Evolutionary conservation across 2,329 filamentous ascomycete genomes (phyloP).

Genomic region (Penicillium brasilianum): DNA sequence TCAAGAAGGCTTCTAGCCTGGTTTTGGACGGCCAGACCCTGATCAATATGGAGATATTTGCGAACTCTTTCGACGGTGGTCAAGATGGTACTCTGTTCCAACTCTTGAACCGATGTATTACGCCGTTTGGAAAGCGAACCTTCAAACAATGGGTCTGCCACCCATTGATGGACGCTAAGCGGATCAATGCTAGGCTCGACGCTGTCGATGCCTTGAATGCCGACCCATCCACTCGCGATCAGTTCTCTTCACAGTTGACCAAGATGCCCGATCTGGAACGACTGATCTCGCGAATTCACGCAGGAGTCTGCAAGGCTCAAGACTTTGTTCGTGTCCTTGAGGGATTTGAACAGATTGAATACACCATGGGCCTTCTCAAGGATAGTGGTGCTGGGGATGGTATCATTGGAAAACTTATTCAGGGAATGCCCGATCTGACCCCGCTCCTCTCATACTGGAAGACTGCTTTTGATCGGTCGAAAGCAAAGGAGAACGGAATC

Average conservation of each 20-base stretch:
- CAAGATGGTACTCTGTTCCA: constrained; percentile 85
- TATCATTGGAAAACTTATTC: constrained; percentile 81
- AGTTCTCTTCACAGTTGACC: constrained; percentile 84
- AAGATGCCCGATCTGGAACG: constrained; percentile 95
- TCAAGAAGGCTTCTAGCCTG: constrained; percentile 84
- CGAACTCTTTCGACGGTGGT: constrained; percentile 88
- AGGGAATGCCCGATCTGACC: constrained; percentile 82
- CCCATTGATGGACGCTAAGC: constrained; percentile 80
- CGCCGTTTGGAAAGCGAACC: constrained; percentile 93
- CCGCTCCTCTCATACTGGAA: constrained; percentile 82
- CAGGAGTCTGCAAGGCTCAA: constrained; percentile 83
- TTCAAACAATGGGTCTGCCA: constrained; percentile 98
- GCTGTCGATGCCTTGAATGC: constrained; percentile 92
- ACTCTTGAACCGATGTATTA: constrained; percentile 91
- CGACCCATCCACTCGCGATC: constrained; percentile 78
- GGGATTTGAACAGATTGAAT: constrained; percentile 97
- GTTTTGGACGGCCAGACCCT: constrained; percentile 94
- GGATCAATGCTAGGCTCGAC: constrained; percentile 92
- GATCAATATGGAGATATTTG: constrained; percentile 96
- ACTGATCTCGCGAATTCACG: constrained; percentile 91
- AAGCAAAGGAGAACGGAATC: constrained; percentile 77
- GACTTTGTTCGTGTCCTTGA: constrained; percentile 94
- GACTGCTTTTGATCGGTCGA: constrained; percentile 82
- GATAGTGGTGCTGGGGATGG: constrained; percentile 77
- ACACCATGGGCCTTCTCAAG: constrained; percentile 81